Percentiles rank a stretch among this genome's conserved stretches.
Conservation (phyloP, 2,329 filamentous ascomycete species). For the Calonectria leucothoes region DNA sequence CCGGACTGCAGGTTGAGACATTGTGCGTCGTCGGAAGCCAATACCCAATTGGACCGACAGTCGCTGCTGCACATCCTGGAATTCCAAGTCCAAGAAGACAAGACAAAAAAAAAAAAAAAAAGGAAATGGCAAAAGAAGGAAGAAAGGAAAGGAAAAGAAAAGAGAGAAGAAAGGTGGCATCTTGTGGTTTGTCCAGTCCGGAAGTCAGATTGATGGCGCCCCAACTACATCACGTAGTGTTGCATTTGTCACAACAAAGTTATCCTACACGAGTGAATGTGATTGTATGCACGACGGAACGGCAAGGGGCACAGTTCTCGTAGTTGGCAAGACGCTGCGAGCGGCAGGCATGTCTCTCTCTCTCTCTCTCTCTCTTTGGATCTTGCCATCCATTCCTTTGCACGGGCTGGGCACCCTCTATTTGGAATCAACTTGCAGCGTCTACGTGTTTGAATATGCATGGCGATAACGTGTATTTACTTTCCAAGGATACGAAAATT, state of each 20-base stretch:
- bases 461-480: neutral
- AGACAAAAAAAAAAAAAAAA: neutral
- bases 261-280: neutral
- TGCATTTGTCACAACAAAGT: neutral
- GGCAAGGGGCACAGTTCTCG: neutral
- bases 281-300: neutral
- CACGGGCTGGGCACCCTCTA: neutral
- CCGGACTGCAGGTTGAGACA: slow-evolving; percentile 4
- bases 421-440: neutral
- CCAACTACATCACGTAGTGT: neutral
- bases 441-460: neutral
- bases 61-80: neutral
- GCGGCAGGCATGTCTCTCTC: too few species aligned
- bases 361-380: neutral
- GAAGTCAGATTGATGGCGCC: neutral
- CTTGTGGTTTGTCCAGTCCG: too few species aligned
- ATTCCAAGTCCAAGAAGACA: neutral
- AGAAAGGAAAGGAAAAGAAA: neutral
- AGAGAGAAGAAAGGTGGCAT: neutral
- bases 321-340: neutral
- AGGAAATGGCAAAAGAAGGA: too few species aligned
- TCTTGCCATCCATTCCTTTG: neutral
- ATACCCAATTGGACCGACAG: neutral
- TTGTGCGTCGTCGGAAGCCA: neutral
- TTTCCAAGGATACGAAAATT: neutral